A percentile compares a stretch with the other conserved stretches of the same genome.
These are phyloP conservation scores for Ophiostoma populinum DNA, from an alignment of 2,329 filamentous ascomycete genomes.

Conservation along the genomic window DNA sequence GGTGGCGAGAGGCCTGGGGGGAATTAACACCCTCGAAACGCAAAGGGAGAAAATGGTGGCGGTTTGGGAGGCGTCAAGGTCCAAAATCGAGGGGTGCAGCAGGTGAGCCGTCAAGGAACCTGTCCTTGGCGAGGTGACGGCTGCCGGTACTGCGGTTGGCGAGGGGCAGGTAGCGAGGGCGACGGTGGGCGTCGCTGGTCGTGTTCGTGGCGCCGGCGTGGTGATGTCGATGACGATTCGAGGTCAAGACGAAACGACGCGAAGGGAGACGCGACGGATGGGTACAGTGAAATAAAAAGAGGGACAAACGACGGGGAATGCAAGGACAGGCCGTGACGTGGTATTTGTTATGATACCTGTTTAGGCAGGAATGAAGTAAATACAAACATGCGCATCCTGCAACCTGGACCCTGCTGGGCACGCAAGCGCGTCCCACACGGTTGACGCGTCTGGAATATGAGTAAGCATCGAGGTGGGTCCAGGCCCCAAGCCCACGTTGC, in stretches of 20 bases:
- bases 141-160: neutral
- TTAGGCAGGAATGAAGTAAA: conserved; percentile 7
- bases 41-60: neutral
- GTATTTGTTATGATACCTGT: conserved; percentile 8
- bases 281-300: conserved; percentile 1
- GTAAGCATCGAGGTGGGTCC: too few species aligned
- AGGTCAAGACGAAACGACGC: too few species aligned
- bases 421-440: too few species aligned
- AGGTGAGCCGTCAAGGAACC: conserved; percentile 9
- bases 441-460: too few species aligned
- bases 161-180: neutral
- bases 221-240: too few species aligned
- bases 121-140: conserved; percentile 5
- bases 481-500: too few species aligned
- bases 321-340: neutral
- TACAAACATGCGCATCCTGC: too few species aligned
- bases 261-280: too few species aligned
- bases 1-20: too few species aligned
- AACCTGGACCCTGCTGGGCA: too few species aligned
- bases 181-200: neutral
- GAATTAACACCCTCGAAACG: too few species aligned
- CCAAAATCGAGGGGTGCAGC: neutral
- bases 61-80: neutral
- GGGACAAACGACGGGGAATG: conserved; percentile 7
- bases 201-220: too few species aligned